A percentile compares a stretch with the other conserved stretches of the same genome.
Evolutionary conservation across 495 filamentous ascomycete species (phyloP).

Genomic region (Cercophora scortea): DNA sequence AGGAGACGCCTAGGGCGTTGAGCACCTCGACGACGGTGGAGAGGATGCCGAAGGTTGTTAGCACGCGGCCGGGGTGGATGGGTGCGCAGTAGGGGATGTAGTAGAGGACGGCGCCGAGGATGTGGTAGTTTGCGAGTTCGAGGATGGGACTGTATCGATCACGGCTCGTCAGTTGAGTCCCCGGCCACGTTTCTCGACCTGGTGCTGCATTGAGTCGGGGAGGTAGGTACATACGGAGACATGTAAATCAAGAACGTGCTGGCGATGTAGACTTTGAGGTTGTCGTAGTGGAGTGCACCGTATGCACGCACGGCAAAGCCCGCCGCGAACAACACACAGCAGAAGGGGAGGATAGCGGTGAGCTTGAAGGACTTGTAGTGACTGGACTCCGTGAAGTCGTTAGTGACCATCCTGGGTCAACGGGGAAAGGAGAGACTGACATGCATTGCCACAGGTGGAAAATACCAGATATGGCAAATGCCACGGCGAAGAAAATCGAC

Average conservation of each 20-base stretch:
- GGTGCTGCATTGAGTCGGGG: not conserved
- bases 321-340: slow-evolving; percentile 16
- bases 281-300: slow-evolving; percentile 23
- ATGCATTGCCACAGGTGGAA: not conserved
- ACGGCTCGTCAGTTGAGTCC: not conserved
- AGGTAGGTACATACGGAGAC: slow-evolving; percentile 19
- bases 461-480: not conserved
- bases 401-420: not conserved
- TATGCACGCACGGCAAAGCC: slow-evolving; percentile 25
- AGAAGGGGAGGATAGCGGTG: slow-evolving; percentile 18
- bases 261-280: slow-evolving; percentile 16
- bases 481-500: not conserved
- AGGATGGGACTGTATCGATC: slow-evolving; percentile 21
- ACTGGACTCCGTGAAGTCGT: slow-evolving; percentile 1
- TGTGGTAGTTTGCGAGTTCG: slow-evolving; percentile 31
- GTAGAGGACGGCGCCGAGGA: slow-evolving; percentile 29
- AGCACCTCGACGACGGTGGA: slow-evolving; percentile 22
- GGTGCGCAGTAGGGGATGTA: slow-evolving; percentile 27
- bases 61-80: slow-evolving; percentile 16
- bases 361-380: slow-evolving; percentile 21
- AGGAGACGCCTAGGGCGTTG: slow-evolving; percentile 24
- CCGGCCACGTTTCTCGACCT: not conserved
- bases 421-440: not conserved
- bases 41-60: slow-evolving; percentile 24
- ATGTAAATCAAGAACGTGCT: slow-evolving; percentile 26